Percentiles rank a stretch among this genome's conserved stretches.
Evolutionary conservation across 148 eudicot genomes (phyloP).

Genomic region (Heliosperma pusillum): DNA sequence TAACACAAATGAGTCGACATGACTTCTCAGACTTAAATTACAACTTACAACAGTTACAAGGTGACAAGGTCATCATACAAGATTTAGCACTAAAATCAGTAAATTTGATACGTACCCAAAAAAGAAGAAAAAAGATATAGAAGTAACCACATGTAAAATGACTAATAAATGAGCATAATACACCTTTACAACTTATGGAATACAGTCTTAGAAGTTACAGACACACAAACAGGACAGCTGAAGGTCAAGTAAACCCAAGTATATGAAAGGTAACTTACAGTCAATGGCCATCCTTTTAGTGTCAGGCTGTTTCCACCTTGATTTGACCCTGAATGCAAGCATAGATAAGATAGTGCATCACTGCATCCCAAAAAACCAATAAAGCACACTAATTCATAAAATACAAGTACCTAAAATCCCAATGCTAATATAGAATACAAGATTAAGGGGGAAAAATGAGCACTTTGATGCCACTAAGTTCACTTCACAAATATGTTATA

Average conservation of each 20-base stretch:
- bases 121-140: neutral
- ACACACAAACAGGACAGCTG: neutral
- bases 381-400: neutral
- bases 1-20: neutral
- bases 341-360: neutral
- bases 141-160: neutral
- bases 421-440: neutral
- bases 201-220: neutral
- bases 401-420: constrained; percentile 5
- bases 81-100: neutral
- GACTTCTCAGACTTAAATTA: too few relatives aligned
- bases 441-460: neutral
- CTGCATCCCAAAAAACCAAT: neutral
- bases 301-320: constrained; percentile 70
- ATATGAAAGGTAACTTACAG: constrained; percentile 40
- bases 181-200: neutral
- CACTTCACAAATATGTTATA: neutral
- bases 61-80: neutral
- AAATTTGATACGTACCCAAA: neutral
- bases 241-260: neutral
- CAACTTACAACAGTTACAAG: too few relatives aligned
- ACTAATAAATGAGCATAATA: neutral
- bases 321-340: constrained; percentile 51
- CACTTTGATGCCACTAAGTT: neutral
- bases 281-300: constrained; percentile 75